These are phyloP conservation scores for Starmerella khaoyaiensis DNA, from an alignment of 805 yeast species.

Conservation along the genomic window DNA sequence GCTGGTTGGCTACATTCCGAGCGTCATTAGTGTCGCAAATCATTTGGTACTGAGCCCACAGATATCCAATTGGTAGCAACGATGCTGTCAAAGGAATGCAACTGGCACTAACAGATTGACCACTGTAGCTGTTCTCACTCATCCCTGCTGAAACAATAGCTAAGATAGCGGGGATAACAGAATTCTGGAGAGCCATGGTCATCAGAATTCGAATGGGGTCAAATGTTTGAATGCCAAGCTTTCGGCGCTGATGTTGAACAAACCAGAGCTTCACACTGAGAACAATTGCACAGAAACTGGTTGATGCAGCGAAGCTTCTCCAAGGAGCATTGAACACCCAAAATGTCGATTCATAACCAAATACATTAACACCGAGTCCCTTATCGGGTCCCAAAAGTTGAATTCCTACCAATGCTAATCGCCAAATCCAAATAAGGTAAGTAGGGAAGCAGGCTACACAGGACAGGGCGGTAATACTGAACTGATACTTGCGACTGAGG, in stretches of 20 bases:
- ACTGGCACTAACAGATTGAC: slow-evolving; percentile 12
- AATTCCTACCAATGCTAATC: slow-evolving; percentile 27
- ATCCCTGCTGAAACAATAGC: slow-evolving; percentile 35
- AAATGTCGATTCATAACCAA: neutral
- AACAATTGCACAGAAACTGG: slow-evolving; percentile 47
- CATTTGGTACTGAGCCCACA: slow-evolving; percentile 21
- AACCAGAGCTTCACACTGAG: slow-evolving; percentile 49
- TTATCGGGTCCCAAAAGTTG: neutral
- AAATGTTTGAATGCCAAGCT: slow-evolving; percentile 68
- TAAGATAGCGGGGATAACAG: slow-evolving; percentile 63
- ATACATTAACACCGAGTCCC: neutral
- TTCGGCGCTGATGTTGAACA: slow-evolving; percentile 62
- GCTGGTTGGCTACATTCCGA: too few species aligned
- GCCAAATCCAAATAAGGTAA: slow-evolving; percentile 45
- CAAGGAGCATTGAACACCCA: slow-evolving; percentile 26
- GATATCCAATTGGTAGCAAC: slow-evolving; percentile 21
- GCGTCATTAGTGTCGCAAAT: slow-evolving; percentile 2
- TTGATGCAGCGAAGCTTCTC: slow-evolving; percentile 56
- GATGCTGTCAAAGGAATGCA: slow-evolving; percentile 17
- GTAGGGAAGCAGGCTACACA: slow-evolving; percentile 44
- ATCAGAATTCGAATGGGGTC: slow-evolving; percentile 68
- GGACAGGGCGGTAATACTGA: slow-evolving; percentile 26
- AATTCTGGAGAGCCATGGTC: slow-evolving; percentile 71
- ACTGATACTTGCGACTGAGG: slow-evolving; percentile 22
- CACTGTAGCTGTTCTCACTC: slow-evolving; percentile 7